These are phyloP conservation scores for Trichosporon ovoides DNA, from an alignment of 1,284 basidiomycete species.

Conservation along the genomic window DNA sequence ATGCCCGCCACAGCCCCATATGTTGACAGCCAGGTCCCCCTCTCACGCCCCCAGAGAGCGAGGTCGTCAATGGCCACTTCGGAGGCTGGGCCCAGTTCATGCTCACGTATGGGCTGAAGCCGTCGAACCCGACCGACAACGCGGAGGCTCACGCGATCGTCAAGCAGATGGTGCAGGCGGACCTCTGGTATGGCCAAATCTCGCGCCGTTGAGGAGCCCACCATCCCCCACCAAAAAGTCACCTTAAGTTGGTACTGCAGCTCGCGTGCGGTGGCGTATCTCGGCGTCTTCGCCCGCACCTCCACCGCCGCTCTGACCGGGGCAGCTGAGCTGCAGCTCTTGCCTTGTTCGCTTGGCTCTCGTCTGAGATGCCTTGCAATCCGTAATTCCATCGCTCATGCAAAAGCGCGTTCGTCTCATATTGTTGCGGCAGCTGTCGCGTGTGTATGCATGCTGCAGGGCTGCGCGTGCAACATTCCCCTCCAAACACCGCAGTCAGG, in stretches of 20 bases:
- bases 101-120: background rate
- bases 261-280: background rate
- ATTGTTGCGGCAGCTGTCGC: no score
- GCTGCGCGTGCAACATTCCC: no score
- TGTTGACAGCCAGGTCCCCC: background rate
- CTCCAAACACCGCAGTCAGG: no score
- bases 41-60: background rate
- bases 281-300: no score
- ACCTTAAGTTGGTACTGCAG: background rate
- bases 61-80: background rate
- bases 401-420: no score
- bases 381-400: no score
- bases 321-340: no score
- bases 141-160: conserved; percentile 3
- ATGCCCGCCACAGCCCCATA: background rate
- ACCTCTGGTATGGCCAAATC: conserved; percentile 2
- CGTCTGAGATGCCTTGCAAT: no score
- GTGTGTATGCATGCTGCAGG: no score
- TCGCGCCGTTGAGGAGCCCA: background rate
- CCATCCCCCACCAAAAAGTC: background rate
- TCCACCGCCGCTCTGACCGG: no score
- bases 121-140: background rate
- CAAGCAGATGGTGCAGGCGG: conserved; percentile 6
- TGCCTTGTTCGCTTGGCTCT: no score
- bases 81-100: conserved; percentile 1